Base-by-base conservation (phyloP, 176 grass and related monocot species). In the Musa troglodytarum region DNA sequence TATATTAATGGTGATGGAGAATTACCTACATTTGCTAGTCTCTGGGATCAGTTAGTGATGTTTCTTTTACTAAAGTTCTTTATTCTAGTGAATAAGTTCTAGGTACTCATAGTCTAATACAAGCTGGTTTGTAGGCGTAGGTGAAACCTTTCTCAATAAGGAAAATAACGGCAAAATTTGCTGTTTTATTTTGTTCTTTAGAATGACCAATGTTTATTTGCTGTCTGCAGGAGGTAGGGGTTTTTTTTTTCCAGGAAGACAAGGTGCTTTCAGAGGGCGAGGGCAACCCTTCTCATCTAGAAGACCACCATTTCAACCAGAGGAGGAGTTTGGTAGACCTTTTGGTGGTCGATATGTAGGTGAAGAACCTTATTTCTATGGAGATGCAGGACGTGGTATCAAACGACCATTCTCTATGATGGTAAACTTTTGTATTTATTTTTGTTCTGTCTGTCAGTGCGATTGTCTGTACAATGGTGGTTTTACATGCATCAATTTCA, bases 341-440 rank as follows among this genome's bases (percentile, higher is more conserved):
- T 87, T 83, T 26, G 66, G 81, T 73, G 13, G 54, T 29, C 24
- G 20, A 16, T 58, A 73, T 24, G 51, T 69, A 34, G 21, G 22
- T 53, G 85, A 83, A 76, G 78, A 83, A 51, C 85, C 81, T 49
- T 87, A 73, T 72, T 80, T 80, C 17, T 77, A 83, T 49, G 52
- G 66, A 53, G 77, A 80, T 77, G 71, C 13, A 54, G 72, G 81
- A 10, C 73, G 61, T 87, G 53, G 85, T 68, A 13, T 72, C 9
- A 87, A 87, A 77, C 74, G 85, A 21, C 81, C 85, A 16, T 82
- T 80, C 50, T 80, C 80, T 66, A 70, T 76, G 17, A 80, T 83
- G 81, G 85, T 87, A 76, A 65, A 73, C 74, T 58, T 53, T 63
- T 76, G 11, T 53, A 1, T 52, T 52, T 65, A 63, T 55, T 13